These are phyloP conservation scores for Mortierella sp. DNA, from an alignment of 371 early-diverging fungal species.

Conservation along the genomic window DNA sequence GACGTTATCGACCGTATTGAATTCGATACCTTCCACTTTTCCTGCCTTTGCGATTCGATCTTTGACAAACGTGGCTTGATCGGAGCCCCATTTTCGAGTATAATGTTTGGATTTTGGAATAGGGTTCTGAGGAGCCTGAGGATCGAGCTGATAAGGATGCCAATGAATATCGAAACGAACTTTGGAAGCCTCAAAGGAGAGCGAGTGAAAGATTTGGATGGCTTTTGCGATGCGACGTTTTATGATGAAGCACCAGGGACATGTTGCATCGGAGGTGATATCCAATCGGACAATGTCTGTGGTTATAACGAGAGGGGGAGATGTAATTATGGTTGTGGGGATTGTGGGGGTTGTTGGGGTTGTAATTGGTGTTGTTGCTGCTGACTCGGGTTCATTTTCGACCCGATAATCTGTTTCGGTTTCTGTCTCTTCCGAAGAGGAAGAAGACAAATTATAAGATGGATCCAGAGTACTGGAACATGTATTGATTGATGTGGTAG, in stretches of 20 bases:
- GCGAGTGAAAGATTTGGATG: slow-evolving; percentile 21
- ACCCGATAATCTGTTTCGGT: background rate
- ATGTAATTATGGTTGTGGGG: background rate
- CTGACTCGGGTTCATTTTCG: background rate
- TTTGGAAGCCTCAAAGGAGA: slow-evolving; percentile 40
- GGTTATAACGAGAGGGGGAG: background rate
- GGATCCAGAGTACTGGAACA: background rate
- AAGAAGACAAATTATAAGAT: background rate
- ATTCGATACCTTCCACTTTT: slow-evolving; percentile 67
- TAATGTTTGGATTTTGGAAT: slow-evolving; percentile 61
- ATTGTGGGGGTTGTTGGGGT: background rate
- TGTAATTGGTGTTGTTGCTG: background rate
- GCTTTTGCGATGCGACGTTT: slow-evolving; percentile 69
- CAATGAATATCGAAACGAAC: slow-evolving; percentile 68
- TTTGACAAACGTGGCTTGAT: slow-evolving; percentile 56
- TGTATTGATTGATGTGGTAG: background rate
- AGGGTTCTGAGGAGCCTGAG: slow-evolving; percentile 57
- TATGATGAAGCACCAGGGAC: slow-evolving; percentile 79
- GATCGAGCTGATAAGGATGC: slow-evolving; percentile 60
- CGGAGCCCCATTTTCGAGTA: slow-evolving; percentile 68
- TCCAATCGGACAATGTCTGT: slow-evolving; percentile 56
- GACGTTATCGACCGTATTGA: slow-evolving; percentile 66
- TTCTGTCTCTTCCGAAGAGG: background rate
- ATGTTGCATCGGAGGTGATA: slow-evolving; percentile 67
- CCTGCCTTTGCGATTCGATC: slow-evolving; percentile 62